Base-by-base conservation (phyloP, 441 rosid species). In the Euphorbia schlechtendalii region DNA sequence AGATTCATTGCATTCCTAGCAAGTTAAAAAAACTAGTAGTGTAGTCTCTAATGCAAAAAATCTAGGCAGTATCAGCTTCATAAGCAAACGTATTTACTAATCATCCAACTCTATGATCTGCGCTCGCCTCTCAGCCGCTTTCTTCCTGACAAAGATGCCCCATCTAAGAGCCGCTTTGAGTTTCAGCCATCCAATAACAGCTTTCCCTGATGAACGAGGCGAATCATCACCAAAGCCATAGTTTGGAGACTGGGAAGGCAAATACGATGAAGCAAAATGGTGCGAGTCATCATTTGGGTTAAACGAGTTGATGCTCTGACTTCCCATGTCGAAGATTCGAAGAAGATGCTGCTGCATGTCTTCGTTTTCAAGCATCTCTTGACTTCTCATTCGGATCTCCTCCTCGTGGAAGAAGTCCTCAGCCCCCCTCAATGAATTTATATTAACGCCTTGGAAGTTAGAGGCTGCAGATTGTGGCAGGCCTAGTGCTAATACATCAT, bases 341-440 rank as follows among this genome's bases (percentile, higher is more conserved):
- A 91, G 91, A 59, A 88, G 73, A 43, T 84, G 87, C 71, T 90
- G 99, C 99, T 90, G 99, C 99, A 90, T 88, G 64, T 93, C 97
- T 27, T 93, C 97, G 61, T 79, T 88, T 78, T 84, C 96, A 0
- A 90, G 90, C 87, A 88, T 88, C 76, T 94, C 96, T 9, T 86
- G 82, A 73, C 96, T 94, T 74, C 94, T 85, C 73, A 77, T 74
- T 12, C 89, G 84, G 25, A 91, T 87, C 62, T 91, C 96, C 65
- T 90, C 99, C 75, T 91, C 99, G 0, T 88, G 65, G 60, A 87
- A 75, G 64, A 80, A 81, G 56, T 83, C 92, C 21, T 85, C 86
- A 20, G 73, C 67, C 73, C 83, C 88, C 75, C 74, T 73, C 56
- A 73, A 81, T 27, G 82, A 64, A 68, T 74, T 65, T 61, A 71